Evolutionary conservation across 2,329 filamentous ascomycete species (phyloP), one percentile per base, ranked within the genome.

Genomic region (Leptographium radiaticola): DNA sequence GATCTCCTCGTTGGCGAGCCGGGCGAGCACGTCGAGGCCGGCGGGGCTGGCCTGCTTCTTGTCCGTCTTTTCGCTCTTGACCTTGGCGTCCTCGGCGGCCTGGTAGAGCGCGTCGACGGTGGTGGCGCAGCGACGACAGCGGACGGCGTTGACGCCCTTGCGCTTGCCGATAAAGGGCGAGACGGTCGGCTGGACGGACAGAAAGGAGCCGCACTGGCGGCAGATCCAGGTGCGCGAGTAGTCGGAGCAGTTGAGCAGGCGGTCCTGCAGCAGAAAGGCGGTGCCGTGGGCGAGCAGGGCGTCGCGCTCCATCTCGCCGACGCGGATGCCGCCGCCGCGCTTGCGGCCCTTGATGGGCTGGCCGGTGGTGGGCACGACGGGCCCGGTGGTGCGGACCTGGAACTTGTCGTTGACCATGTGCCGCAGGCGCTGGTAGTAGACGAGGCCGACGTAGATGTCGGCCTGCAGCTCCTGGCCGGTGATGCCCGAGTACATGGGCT

Each of bases 341-440:
- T 94, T 93, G 67, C 93, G 79, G 59, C 93, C 93, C 75, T 97
- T 96, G 75, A 98, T 93, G 43, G 93, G 93, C 67, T 98, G 93
- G 36, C 91, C 90, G 0, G 91, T 97, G 16, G 93, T 81, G 30
- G 85, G 81, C 53, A 93, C 93, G 45, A 96, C 86, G 1, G 90
- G 90, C 53, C 93, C 93, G 0, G 93, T 97, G 3, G 93, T 97
- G 69, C 93, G 84, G 54, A 97, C 93, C 70, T 98, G 93, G 76
- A 87, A 98, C 71, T 98, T 98, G 71, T 98, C 93, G 79, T 96
- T 97, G 54, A 98, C 93, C 93, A 98, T 98, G 83, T 98, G 93
- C 67, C 93, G 80, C 57, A 98, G 79, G 68, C 93, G 84, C 71
- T 98, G 93, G 76, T 98, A 98, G 76, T 97, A 97, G 57, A 98